Evolutionary conservation across 805 yeast genomes (phyloP).

Genomic region (Candida boidinii): DNA sequence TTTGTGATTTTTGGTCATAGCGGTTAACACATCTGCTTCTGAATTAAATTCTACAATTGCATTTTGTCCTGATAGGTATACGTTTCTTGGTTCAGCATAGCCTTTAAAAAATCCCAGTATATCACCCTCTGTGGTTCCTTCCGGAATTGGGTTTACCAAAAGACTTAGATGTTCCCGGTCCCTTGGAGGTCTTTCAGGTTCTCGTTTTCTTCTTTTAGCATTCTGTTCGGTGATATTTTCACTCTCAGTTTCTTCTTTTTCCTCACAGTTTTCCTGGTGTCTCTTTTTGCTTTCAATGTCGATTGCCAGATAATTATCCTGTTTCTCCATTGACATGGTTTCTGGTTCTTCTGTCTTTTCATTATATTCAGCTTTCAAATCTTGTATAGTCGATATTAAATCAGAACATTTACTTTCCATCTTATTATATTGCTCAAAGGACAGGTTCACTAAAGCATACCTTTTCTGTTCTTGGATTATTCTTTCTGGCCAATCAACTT

Average conservation of each 20-base stretch:
- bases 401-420: no score
- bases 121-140: slow-evolving; percentile 27
- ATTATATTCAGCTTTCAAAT: neutral
- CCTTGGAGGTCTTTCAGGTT: slow-evolving; percentile 18
- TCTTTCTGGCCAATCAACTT: slow-evolving; percentile 44
- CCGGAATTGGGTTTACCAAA: slow-evolving; percentile 41
- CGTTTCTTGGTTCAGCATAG: slow-evolving; percentile 47
- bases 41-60: slow-evolving; percentile 55
- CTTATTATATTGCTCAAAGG: no score
- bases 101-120: slow-evolving; percentile 40
- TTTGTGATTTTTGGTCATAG: slow-evolving; percentile 53
- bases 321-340: neutral
- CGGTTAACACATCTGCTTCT: slow-evolving; percentile 41
- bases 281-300: no score
- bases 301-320: neutral
- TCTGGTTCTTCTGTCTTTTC: neutral
- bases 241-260: slow-evolving; percentile 2
- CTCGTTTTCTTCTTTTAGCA: slow-evolving; percentile 1
- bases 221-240: no score
- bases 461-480: slow-evolving; percentile 35
- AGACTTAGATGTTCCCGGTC: slow-evolving; percentile 56
- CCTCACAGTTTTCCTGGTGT: slow-evolving; percentile 1
- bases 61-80: slow-evolving; percentile 15
- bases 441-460: slow-evolving; percentile 26
- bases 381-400: no score